Conservation (phyloP, 129 eudicot genomes). For the Helianthus tuberosus region DNA sequence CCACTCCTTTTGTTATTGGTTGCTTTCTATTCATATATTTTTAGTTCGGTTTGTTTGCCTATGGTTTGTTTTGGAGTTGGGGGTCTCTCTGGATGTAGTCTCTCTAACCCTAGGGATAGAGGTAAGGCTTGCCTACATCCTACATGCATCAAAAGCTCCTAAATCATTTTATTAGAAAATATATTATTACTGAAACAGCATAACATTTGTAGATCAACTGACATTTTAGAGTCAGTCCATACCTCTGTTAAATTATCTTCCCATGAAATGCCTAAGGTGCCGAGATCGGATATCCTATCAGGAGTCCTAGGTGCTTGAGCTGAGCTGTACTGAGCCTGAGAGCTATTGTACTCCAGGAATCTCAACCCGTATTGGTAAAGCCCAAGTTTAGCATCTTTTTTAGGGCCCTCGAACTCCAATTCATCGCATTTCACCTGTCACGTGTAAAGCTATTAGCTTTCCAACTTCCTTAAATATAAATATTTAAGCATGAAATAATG, state of each 20-base stretch:
- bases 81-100: too few relatives aligned
- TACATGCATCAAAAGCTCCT: slow-evolving; percentile 1
- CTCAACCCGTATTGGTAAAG: slow-evolving; percentile 69
- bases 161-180: not conserved
- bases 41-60: too few relatives aligned
- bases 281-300: slow-evolving; percentile 54
- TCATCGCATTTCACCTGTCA: slow-evolving; percentile 57
- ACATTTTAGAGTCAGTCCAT: slow-evolving; percentile 18
- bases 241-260: slow-evolving; percentile 80
- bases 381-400: slow-evolving; percentile 37
- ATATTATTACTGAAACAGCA: not conserved
- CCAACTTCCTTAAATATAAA: not conserved
- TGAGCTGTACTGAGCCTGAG: slow-evolving; percentile 26
- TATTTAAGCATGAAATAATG: not conserved
- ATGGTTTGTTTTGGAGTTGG: too few relatives aligned
- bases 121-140: too few relatives aligned
- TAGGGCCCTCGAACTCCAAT: slow-evolving; percentile 41
- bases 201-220: not conserved
- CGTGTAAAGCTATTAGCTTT: slow-evolving; percentile 2
- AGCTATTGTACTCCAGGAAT: slow-evolving; percentile 61
- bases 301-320: slow-evolving; percentile 61
- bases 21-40: too few relatives aligned
- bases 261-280: slow-evolving; percentile 55
- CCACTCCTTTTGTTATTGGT: too few relatives aligned
- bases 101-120: too few relatives aligned